Percentiles rank a stretch among this genome's conserved stretches.
Evolutionary conservation across 139 green algal species (phyloP).

Genomic region (Picochlorum sp.): DNA sequence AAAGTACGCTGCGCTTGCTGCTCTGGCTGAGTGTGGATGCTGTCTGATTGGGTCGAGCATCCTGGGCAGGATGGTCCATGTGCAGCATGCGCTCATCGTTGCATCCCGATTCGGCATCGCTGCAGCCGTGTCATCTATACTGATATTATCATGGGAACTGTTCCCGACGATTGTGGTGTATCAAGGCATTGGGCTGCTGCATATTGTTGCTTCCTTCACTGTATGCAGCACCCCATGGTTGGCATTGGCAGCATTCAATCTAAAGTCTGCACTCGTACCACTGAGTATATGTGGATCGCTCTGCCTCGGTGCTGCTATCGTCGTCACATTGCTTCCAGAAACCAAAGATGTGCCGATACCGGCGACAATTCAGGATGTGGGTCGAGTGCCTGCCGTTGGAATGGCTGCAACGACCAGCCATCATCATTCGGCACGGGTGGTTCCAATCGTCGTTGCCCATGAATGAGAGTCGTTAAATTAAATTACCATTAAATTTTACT

Average conservation of each 20-base stretch:
- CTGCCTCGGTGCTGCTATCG: slow-evolving; percentile 10
- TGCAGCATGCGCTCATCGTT: slow-evolving; percentile 15
- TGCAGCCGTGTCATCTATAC: slow-evolving; percentile 10
- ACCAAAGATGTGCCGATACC: slow-evolving; percentile 4
- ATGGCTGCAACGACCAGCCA: too few species aligned
- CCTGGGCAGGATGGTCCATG: neutral
- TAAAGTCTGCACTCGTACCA: slow-evolving; percentile 14
- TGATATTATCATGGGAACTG: slow-evolving; percentile 15
- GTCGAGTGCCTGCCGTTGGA: neutral
- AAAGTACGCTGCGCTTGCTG: slow-evolving; percentile 18
- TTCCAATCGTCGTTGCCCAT: too few species aligned
- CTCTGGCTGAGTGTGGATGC: slow-evolving; percentile 14
- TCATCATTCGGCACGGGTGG: too few species aligned
- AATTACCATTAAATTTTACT: too few species aligned
- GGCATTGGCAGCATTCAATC: slow-evolving; percentile 5
- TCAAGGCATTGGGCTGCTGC: slow-evolving; percentile 10
- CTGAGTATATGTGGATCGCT: slow-evolving; percentile 15
- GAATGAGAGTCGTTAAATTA: too few species aligned
- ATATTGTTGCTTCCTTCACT: neutral
- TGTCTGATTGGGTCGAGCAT: slow-evolving; percentile 15
- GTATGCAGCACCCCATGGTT: slow-evolving; percentile 8
- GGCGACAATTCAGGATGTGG: slow-evolving; percentile 26
- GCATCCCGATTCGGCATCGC: slow-evolving; percentile 25
- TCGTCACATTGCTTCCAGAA: slow-evolving; percentile 17
- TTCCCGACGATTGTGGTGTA: slow-evolving; percentile 22